Base-by-base conservation (phyloP, 805 yeast species). In the Candida dajiaensis region DNA sequence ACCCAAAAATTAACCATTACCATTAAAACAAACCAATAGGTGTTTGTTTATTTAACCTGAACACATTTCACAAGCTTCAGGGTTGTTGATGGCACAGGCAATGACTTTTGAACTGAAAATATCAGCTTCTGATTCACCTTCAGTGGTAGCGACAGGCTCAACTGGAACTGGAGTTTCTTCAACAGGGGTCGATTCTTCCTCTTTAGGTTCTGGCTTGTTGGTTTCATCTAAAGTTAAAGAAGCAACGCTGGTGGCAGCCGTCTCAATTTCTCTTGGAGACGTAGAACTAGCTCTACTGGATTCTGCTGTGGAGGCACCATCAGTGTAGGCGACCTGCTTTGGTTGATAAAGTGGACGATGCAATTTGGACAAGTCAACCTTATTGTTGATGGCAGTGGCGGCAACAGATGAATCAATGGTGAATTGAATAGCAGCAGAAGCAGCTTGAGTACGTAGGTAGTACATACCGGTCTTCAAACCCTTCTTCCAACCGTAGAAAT, bases 401-500 rank as follows among this genome's bases (percentile, higher is more conserved):
- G 98, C 97, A 52, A 97, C 97, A 78, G 95, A 92, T 81, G 47
- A 89, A 56, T 79, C 86, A 44, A 84, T 72, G 15, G 90, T 85
- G 66, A 89, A 92, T 71, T 92, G 95, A 64, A 92, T 92, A 42
- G 98, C 97, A 42, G 95, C 85, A 31, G 96, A 79, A 25, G 98
- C 98, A 48, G 98, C 96, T 74, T 88, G 95, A 3, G 98, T 92
- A 70, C 98, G 83, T 67, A 94, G 74, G 70, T 94, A 94, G 75
- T 94, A 94, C 95, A 94, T 92, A 62, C 99, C 99, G 6, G 99
- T 94, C 77, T 94, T 94, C 65, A 94, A 78, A 50, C 99, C 99
- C 73, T 86, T 89, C 74, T 87, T 86, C 99, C 99, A 94, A 41
- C 97, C 98, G 64, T 94, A 92, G 75, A 94, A 94, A 68, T 94